phyloP scores from a whole-genome alignment of 192 early-diverging fungal genomes.

The Backusella tarrabulga region DNA sequence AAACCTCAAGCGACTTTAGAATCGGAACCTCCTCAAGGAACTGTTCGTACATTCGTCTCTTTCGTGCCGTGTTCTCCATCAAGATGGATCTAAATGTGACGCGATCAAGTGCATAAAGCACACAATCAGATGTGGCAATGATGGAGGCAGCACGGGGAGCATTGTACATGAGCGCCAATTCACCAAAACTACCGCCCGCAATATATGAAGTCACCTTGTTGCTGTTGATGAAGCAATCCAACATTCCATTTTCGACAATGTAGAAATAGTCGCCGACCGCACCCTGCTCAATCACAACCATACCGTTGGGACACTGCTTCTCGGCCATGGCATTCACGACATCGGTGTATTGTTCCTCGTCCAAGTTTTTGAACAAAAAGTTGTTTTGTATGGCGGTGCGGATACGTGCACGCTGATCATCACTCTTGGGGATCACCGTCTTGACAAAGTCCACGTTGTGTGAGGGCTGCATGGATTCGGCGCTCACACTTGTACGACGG shows the following conservation, averaged over 20 bases:
- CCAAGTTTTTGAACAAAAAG: slow-evolving; percentile 92
- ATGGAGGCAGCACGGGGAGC: slow-evolving; percentile 97
- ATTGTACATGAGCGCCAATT: slow-evolving; percentile 99
- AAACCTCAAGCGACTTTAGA: slow-evolving; percentile 85
- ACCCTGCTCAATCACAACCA: slow-evolving; percentile 90
- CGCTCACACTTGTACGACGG: slow-evolving; percentile 90
- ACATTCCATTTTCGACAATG: slow-evolving; percentile 88
- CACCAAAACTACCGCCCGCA: slow-evolving; percentile 92
- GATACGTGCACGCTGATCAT: slow-evolving; percentile 83
- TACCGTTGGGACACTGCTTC: slow-evolving; percentile 66
- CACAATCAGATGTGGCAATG: slow-evolving; percentile 74
- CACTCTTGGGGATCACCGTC: slow-evolving; percentile 85
- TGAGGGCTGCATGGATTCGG: slow-evolving; percentile 94
- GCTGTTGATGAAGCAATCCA: slow-evolving; percentile 87
- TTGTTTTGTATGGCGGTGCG: slow-evolving; percentile 75
- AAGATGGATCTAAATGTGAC: slow-evolving; percentile 95
- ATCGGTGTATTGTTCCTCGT: slow-evolving; percentile 94
- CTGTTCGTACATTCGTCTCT: slow-evolving; percentile 93
- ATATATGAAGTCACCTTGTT: slow-evolving; percentile 78
- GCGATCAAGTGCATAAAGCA: slow-evolving; percentile 97
- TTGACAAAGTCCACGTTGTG: slow-evolving; percentile 73
- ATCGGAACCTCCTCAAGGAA: slow-evolving; percentile 93
- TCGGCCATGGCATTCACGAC: slow-evolving; percentile 97
- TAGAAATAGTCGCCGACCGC: slow-evolving; percentile 98
- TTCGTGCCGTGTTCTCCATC: slow-evolving; percentile 96